Percentiles rank a stretch among this genome's conserved stretches.
Conservation (phyloP, 164 flowering plant genomes). For the Stephania yunnanensis region DNA sequence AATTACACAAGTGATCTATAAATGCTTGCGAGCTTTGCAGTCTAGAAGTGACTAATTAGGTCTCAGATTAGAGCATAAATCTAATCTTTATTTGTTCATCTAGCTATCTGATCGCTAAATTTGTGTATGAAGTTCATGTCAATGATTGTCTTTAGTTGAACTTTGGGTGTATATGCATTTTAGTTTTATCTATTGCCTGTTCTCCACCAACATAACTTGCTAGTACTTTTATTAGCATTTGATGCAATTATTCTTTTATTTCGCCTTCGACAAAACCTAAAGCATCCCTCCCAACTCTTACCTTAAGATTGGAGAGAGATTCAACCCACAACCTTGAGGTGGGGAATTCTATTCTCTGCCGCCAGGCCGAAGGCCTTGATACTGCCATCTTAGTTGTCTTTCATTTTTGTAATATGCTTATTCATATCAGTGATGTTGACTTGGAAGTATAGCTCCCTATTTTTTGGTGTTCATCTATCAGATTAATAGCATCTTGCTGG, state of each 20-base stretch:
- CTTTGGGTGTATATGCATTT: background rate
- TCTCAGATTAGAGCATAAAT: background rate
- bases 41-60: background rate
- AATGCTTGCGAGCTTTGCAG: no score
- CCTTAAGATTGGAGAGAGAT: no score
- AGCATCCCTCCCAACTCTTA: no score
- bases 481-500: background rate
- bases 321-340: no score
- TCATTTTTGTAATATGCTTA: background rate
- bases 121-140: background rate
- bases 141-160: background rate
- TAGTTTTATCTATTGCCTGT: background rate
- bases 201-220: background rate
- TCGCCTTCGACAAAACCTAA: no score
- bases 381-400: background rate
- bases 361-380: no score
- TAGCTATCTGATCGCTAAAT: background rate
- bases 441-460: background rate
- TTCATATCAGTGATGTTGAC: background rate
- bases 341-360: no score
- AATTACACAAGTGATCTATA: no score
- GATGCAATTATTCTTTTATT: background rate
- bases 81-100: background rate
- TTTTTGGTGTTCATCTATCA: no score
- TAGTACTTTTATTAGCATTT: background rate